Evolutionary conservation across 805 yeast genomes (phyloP).

Genomic region (Yamadazyma endophytica): DNA sequence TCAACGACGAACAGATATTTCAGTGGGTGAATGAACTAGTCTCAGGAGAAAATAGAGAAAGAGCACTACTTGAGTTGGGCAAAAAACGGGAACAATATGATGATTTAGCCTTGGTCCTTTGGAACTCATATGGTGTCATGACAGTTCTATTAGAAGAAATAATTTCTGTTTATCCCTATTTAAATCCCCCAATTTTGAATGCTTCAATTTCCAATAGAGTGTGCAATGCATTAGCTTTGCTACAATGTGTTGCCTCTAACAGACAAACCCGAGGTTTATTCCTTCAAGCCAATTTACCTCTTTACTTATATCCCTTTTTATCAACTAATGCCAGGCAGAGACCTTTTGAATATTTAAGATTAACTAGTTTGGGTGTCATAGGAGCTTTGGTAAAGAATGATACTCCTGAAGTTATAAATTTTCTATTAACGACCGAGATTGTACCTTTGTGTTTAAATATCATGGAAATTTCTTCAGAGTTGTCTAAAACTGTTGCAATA

Average conservation of each 20-base stretch:
- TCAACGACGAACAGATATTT: conserved; percentile 72
- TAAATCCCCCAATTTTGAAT: conserved; percentile 81
- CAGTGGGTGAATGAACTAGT: conserved; percentile 88
- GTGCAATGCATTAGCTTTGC: conserved; percentile 88
- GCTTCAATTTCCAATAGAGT: conserved; percentile 89
- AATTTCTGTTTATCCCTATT: conserved; percentile 80
- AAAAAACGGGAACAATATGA: conserved; percentile 93
- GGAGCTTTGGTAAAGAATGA: conserved; percentile 97
- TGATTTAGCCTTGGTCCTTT: conserved; percentile 84
- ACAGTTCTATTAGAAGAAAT: conserved; percentile 86
- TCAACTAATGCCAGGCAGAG: conserved; percentile 89
- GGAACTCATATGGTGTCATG: conserved; percentile 98
- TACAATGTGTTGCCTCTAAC: conserved; percentile 97
- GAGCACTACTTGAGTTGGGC: conserved; percentile 87
- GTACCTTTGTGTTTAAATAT: conserved; percentile 92
- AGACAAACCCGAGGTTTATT: conserved; percentile 83
- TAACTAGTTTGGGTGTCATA: conserved; percentile 92
- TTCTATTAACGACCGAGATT: conserved; percentile 90
- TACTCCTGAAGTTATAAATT: conserved; percentile 90
- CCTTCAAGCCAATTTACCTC: conserved; percentile 85
- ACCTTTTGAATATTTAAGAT: conserved; percentile 87
- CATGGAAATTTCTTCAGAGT: conserved; percentile 92
- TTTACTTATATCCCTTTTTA: conserved; percentile 88
- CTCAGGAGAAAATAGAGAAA: conserved; percentile 87
- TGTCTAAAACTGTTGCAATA: conserved; percentile 93